Evolutionary conservation across 495 filamentous ascomycete species (phyloP), one percentile per base, ranked within the genome.

Genomic region (Hyaloscypha bicolor): DNA sequence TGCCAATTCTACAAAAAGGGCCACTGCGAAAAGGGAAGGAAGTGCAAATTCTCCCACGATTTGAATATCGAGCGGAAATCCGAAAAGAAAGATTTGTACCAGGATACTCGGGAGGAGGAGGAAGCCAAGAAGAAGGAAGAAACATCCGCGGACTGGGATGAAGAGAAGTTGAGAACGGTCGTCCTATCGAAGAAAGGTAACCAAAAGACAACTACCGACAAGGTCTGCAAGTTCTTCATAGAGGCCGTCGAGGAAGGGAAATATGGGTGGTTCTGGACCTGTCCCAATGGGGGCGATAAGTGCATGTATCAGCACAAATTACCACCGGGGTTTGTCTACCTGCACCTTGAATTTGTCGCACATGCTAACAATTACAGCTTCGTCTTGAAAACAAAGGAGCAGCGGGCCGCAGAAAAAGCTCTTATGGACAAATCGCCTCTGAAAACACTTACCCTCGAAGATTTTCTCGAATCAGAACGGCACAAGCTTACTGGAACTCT

Each of bases 201-300:
- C 81, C 95, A 95, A 62, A 86, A 90, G 72, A 97, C 94, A 52
- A 93, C 93, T 9, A 99, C 95, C 66, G 95, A 99, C 73, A 99
- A 97, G 78, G 94, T 98, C 65, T 99, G 95, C 90, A 99, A 98
- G 80, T 96, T 82, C 83, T 99, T 99, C 79, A 95, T 97, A 78
- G 93, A 96, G 66, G 95, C 95, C 3, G 94, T 99, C 62, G 95
- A 99, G 80, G 95, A 98, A 71, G 90, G 91, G 71, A 98, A 97
- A 80, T 99, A 99, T 72, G 95, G 95, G 69, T 99, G 95, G 95
- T 97, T 98, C 80, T 99, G 95, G 95, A 82, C 84, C 42, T 99
- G 95, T 87, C 95, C 95, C 58, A 98, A 98, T 77, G 94, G 92
- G 66, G 96, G 92, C 61, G 89, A 99, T 78, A 91, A 96, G 79